A percentile compares a stretch with the other conserved stretches of the same genome.
These are phyloP conservation scores for Ceratonia siliqua DNA, from an alignment of 306 rosid species.

Conservation along the genomic window DNA sequence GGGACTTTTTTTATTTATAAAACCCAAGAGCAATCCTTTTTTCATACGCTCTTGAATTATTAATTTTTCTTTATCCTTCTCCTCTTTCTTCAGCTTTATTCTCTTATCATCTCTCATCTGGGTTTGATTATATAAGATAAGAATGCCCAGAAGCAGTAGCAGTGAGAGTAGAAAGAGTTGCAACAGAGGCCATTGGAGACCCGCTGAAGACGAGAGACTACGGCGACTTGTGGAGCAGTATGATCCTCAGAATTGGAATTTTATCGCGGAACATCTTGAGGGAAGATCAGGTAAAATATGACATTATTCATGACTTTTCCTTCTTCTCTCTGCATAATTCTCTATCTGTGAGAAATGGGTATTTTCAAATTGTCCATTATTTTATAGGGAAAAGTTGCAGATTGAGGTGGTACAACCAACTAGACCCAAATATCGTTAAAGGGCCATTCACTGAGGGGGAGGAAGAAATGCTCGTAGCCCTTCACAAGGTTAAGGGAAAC, in stretches of 20 bases:
- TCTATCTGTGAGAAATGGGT: constrained; percentile 12
- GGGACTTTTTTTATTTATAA: constrained; percentile 41
- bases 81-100: not conserved
- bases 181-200: constrained; percentile 65
- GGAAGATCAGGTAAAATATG: constrained; percentile 57
- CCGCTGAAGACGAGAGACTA: constrained; percentile 57
- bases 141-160: constrained; percentile 35
- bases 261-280: constrained; percentile 55
- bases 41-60: not conserved
- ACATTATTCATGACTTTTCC: not conserved
- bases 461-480: constrained; percentile 53
- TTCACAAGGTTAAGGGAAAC: constrained; percentile 60
- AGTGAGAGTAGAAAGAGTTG: constrained; percentile 39
- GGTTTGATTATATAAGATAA: constrained; percentile 27
- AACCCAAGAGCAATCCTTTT: constrained; percentile 21
- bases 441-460: constrained; percentile 55
- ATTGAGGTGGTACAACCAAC: constrained; percentile 76
- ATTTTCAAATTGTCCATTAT: not conserved
- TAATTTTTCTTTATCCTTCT: not conserved
- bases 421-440: constrained; percentile 60
- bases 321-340: not conserved
- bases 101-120: not conserved
- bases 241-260: constrained; percentile 70
- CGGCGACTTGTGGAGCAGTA: constrained; percentile 45
- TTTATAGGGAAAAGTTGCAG: constrained; percentile 66